Evolutionary conservation across 108 stramenopile species (phyloP).

Genomic region (Cyclotella distinguenda): DNA sequence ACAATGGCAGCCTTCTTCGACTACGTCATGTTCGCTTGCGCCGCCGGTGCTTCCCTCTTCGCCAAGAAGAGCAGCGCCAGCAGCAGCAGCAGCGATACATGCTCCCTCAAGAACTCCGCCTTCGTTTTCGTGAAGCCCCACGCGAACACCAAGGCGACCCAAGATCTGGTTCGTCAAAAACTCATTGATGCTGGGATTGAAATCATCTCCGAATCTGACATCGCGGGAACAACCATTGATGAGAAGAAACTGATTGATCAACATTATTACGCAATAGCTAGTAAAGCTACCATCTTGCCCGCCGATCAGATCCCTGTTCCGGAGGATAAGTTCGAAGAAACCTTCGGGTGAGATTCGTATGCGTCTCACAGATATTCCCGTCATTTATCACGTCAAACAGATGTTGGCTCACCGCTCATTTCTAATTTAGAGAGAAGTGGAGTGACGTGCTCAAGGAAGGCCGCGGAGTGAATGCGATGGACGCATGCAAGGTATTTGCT

Average conservation of each 20-base stretch:
- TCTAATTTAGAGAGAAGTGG: conserved; percentile 90
- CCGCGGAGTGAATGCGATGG: conserved; percentile 84
- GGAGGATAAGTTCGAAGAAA: conserved; percentile 71
- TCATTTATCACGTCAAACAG: too few species aligned
- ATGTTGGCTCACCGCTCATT: too few species aligned
- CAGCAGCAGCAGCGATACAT: conserved; percentile 8
- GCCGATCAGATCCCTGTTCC: conserved; percentile 89
- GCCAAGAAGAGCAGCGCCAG: conserved; percentile 19
- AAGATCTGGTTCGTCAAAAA: conserved; percentile 68
- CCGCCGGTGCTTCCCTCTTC: conserved; percentile 41
- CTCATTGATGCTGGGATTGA: conserved; percentile 60
- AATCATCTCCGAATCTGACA: conserved; percentile 74
- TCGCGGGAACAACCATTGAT: conserved; percentile 81
- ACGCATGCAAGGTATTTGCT: conserved; percentile 83
- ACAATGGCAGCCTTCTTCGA: conserved; percentile 28
- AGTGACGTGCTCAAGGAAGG: conserved; percentile 70
- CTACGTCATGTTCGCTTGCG: conserved; percentile 42
- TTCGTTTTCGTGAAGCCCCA: conserved; percentile 97
- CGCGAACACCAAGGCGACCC: conserved; percentile 81
- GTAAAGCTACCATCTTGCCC: conserved; percentile 87
- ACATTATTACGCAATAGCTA: conserved; percentile 94
- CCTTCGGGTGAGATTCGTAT: too few species aligned
- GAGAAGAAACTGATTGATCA: conserved; percentile 90
- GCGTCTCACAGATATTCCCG: too few species aligned
- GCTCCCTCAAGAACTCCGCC: conserved; percentile 70